Evolutionary conservation across 75 land plant genomes (phyloP), one percentile per base, ranked within the genome.

Genomic region (Pinus albicaulis): DNA sequence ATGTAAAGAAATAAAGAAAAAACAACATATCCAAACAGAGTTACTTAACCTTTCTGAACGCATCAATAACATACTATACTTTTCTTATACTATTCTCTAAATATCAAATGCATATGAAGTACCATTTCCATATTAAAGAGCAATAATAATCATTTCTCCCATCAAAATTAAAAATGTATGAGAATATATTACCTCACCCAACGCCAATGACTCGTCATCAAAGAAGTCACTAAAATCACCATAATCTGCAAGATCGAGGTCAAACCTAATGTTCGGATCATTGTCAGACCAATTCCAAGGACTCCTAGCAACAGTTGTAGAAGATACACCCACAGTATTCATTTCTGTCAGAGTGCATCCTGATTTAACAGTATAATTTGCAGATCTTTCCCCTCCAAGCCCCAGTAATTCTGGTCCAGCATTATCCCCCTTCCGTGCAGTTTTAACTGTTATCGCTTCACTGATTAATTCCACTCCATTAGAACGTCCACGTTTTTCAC

Each of bases 211-310:
- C 71, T 98, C 99, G 80, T 85, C 86, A 78, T 98, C 96, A 84
- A 98, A 98, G 60, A 98, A 92, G 87, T 98, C 99, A 55, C 96
- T 92, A 80, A 98, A 98, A 81, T 91, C 98, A 52, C 99, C 99
- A 84, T 95, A 98, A 64, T 95, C 95, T 17, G 92, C 87, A 20
- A 98, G 89, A 76, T 92, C 85, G 55, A 82, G 84, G 34, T 90
- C 94, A 84, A 91, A 76, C 24, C 76, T 84, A 24, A 85, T 71
- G 8, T 85, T 89, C 62, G 65, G 73, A 55, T 93, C 95, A 79
- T 93, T 91, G 52, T 88, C 92, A 79, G 86, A 85, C 93, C 92
- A 89, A 76, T 84, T 80, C 97, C 94, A 96, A 23, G 74, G 80
- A 48, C 85, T 86, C 72, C 88, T 89, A 72, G 73, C 80, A 25